Percentiles rank a stretch among this genome's conserved stretches.
phyloP scores from a whole-genome alignment of 2,329 filamentous ascomycete genomes.

The Scytalidium lignicola region DNA sequence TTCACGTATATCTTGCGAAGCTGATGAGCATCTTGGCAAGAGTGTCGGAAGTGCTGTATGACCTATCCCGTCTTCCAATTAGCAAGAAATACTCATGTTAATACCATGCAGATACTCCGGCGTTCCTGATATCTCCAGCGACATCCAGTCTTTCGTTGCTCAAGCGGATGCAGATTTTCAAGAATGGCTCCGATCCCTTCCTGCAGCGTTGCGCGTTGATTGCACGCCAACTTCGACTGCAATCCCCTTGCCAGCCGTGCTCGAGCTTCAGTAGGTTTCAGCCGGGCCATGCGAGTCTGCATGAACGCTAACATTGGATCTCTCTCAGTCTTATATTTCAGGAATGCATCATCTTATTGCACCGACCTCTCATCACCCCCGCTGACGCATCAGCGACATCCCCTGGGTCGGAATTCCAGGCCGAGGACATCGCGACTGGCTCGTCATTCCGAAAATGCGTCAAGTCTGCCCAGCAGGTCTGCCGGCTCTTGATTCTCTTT shows the following conservation, averaged over 20 bases:
- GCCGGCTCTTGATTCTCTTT: constrained; percentile 43
- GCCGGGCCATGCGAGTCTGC: constrained; percentile 14
- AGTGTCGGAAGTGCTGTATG: background rate
- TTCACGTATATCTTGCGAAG: background rate
- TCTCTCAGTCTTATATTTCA: constrained; percentile 3
- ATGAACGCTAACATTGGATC: constrained; percentile 1
- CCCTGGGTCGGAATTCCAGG: constrained; percentile 70
- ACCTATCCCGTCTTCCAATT: background rate
- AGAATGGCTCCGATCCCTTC: constrained; percentile 2
- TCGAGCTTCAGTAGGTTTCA: background rate
- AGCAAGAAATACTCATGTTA: background rate
- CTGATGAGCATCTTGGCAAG: background rate
- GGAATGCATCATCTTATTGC: constrained; percentile 2
- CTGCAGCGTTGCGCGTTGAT: background rate
- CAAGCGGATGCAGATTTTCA: background rate
- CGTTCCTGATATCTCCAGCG: background rate
- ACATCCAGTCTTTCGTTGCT: background rate
- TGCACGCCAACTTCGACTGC: background rate
- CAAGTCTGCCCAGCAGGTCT: constrained; percentile 57
- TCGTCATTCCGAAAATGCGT: constrained; percentile 71
- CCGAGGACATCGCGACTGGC: constrained; percentile 70
- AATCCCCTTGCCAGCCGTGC: background rate
- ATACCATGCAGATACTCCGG: background rate
- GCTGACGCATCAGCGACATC: constrained; percentile 70
- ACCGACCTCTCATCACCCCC: constrained; percentile 58